These are phyloP conservation scores for Paragyromitra xinjiangensis DNA, from an alignment of 495 filamentous ascomycete genomes.

Conservation along the genomic window DNA sequence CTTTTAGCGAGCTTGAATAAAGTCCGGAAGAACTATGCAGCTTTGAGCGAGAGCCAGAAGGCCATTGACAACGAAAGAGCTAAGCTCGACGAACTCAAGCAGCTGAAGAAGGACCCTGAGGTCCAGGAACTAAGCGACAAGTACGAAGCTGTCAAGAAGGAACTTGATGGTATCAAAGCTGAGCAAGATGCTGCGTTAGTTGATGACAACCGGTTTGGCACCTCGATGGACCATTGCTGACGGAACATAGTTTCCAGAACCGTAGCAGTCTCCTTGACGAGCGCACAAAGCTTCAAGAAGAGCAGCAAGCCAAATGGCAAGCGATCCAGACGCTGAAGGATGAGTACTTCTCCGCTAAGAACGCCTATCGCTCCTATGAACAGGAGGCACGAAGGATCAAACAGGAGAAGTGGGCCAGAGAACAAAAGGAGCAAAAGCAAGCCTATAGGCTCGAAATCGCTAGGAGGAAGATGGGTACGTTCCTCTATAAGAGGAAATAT, in stretches of 20 bases:
- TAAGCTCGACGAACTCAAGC: constrained; percentile 84
- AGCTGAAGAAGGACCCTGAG: constrained; percentile 90
- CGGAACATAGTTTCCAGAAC: constrained; percentile 69
- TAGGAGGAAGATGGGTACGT: constrained; percentile 69
- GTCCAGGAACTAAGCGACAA: constrained; percentile 83
- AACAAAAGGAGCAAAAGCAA: constrained; percentile 77
- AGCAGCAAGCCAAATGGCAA: constrained; percentile 83
- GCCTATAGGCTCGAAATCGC: constrained; percentile 84
- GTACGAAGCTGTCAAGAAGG: constrained; percentile 80
- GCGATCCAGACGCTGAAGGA: constrained; percentile 86
- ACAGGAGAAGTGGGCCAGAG: constrained; percentile 76
- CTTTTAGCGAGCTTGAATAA: constrained; percentile 68
- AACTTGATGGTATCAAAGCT: constrained; percentile 86
- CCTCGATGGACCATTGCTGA: constrained; percentile 2
- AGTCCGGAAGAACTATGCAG: constrained; percentile 86
- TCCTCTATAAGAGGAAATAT: background rate
- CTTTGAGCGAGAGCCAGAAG: constrained; percentile 82
- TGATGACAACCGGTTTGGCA: background rate
- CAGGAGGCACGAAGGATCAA: constrained; percentile 71
- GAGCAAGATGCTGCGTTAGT: constrained; percentile 72
- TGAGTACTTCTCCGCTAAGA: constrained; percentile 77
- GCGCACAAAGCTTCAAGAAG: constrained; percentile 77
- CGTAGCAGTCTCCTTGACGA: constrained; percentile 88
- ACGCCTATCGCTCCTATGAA: constrained; percentile 81
- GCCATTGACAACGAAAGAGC: constrained; percentile 83